Evolutionary conservation across 345 rosid genomes (phyloP).

Genomic region (Hibiscus tridactylites): DNA sequence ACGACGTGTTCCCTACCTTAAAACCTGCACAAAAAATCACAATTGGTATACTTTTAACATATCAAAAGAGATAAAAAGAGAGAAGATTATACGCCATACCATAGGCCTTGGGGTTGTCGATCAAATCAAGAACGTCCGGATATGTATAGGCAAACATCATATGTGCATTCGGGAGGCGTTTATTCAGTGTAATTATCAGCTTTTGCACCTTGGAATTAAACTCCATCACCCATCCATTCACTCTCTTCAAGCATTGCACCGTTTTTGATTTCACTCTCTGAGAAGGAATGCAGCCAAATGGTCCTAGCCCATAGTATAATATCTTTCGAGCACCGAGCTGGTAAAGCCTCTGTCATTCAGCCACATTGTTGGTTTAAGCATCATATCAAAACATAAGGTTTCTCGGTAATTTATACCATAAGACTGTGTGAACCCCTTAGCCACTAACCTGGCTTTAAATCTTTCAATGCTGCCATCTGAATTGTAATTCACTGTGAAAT

Average conservation of each 20-base stretch:
- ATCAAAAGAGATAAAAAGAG: background rate
- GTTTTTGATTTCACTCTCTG: conserved; percentile 94
- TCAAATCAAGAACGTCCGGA: conserved; percentile 47
- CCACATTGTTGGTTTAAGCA: background rate
- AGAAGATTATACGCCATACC: conserved; percentile 22
- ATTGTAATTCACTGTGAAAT: too few relatives aligned
- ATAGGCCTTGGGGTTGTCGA: conserved; percentile 46
- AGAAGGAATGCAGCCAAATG: conserved; percentile 92
- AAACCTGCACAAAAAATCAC: conserved; percentile 35
- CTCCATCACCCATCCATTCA: conserved; percentile 52
- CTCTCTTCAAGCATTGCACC: too few relatives aligned
- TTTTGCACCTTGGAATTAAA: conserved; percentile 46
- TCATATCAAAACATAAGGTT: background rate
- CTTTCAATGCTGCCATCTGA: too few relatives aligned
- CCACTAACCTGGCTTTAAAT: too few relatives aligned
- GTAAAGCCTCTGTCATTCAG: conserved; percentile 45
- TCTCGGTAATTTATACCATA: too few relatives aligned
- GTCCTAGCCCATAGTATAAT: conserved; percentile 69
- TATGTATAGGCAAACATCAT: conserved; percentile 69
- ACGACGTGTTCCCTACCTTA: conserved; percentile 70
- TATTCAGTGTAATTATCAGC: too few relatives aligned
- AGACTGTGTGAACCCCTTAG: too few relatives aligned
- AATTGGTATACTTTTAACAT: background rate
- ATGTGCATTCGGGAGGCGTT: conserved; percentile 38
- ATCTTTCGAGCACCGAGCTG: conserved; percentile 60